Evolutionary conservation across 1,284 basidiomycete species (phyloP).

Genomic region (Xanthoconium separans): DNA sequence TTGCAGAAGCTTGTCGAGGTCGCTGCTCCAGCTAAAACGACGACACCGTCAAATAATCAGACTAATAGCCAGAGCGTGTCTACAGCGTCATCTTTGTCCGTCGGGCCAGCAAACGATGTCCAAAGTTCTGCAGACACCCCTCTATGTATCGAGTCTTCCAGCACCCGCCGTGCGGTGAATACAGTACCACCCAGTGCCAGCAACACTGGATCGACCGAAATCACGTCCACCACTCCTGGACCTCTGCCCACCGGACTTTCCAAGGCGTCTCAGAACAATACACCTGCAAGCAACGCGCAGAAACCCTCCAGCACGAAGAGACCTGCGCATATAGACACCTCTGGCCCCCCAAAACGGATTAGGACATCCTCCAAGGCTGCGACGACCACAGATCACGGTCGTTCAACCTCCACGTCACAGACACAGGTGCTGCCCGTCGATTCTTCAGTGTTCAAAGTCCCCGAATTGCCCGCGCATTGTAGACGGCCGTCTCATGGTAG

Average conservation of each 20-base stretch:
- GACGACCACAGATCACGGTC: background rate
- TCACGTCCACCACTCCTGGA: background rate
- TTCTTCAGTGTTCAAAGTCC: conserved; percentile 8
- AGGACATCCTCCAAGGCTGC: conserved; percentile 5
- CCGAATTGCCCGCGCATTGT: conserved; percentile 2
- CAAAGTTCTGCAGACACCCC: background rate
- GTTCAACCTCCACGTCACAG: background rate
- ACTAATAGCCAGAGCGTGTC: background rate
- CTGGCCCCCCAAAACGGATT: conserved; percentile 19
- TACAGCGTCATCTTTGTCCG: background rate
- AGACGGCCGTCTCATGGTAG: background rate
- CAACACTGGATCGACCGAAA: background rate
- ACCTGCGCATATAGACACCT: conserved; percentile 22
- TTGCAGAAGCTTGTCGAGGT: conserved; percentile 45
- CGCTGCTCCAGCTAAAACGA: background rate
- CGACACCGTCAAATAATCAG: conserved; percentile 5
- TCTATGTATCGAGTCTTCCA: background rate
- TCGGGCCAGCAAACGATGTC: background rate
- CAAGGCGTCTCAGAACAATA: background rate
- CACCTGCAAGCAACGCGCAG: background rate
- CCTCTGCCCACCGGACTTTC: background rate
- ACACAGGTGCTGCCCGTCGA: background rate
- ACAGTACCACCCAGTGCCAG: background rate
- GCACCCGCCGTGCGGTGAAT: background rate
- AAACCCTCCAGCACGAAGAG: conserved; percentile 15